A percentile compares a stretch with the other conserved stretches of the same genome.
Conservation (phyloP, 805 yeast genomes). For the Yarrowia hollandica region DNA sequence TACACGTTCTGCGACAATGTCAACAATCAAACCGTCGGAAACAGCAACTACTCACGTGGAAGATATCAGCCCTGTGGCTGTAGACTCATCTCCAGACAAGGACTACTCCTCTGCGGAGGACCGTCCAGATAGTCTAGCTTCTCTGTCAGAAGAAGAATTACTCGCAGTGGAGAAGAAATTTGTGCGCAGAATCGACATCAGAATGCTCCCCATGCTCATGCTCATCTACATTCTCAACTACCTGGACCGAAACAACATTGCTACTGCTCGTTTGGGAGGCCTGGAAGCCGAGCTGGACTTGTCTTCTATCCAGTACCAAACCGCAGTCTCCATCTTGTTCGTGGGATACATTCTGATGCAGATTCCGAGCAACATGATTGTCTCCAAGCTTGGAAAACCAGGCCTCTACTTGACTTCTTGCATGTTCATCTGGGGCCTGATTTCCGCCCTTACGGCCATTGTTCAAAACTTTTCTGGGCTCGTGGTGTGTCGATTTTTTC, state of each 20-base stretch:
- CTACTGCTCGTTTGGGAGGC: constrained; percentile 42
- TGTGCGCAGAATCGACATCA: constrained; percentile 50
- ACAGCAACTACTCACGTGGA: constrained; percentile 1
- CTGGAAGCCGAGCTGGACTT: constrained; percentile 43
- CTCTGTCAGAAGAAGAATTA: constrained; percentile 32
- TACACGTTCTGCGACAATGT: no score
- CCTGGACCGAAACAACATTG: constrained; percentile 44
- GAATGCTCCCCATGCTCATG: constrained; percentile 41
- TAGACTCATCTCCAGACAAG: neutral
- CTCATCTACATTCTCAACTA: constrained; percentile 40
- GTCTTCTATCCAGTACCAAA: constrained; percentile 45
- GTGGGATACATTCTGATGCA: constrained; percentile 44
- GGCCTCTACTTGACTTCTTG: constrained; percentile 49
- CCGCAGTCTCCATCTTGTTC: constrained; percentile 47
- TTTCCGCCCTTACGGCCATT: constrained; percentile 52
- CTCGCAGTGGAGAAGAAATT: constrained; percentile 36
- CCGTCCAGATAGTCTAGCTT: neutral
- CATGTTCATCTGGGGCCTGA: constrained; percentile 53
- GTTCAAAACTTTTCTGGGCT: constrained; percentile 50
- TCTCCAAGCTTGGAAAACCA: constrained; percentile 41
- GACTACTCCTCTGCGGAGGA: neutral
- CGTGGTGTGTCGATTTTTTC: constrained; percentile 47
- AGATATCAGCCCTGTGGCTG: neutral
- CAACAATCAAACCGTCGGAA: neutral
- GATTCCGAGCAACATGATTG: constrained; percentile 41